These are phyloP conservation scores for Botryotinia narcissicola DNA, from an alignment of 2,329 filamentous ascomycete species.

Conservation along the genomic window DNA sequence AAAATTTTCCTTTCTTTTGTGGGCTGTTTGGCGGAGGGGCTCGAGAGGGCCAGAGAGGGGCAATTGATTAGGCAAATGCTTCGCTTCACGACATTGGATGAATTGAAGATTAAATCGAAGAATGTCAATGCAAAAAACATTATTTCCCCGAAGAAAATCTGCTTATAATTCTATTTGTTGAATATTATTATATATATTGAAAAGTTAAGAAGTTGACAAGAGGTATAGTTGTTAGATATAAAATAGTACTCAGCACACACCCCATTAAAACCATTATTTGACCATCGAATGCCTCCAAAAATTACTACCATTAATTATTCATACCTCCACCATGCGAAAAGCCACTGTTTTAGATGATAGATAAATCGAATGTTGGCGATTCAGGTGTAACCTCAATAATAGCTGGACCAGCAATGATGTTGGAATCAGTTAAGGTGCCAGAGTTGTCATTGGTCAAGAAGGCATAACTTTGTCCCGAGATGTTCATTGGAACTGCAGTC, in stretches of 20 bases:
- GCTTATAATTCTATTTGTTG: not conserved
- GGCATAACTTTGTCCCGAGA: constrained; percentile 43
- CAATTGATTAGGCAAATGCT: not conserved
- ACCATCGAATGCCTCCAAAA: not conserved
- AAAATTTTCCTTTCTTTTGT: not conserved
- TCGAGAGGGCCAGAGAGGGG: not conserved
- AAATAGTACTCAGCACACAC: not conserved
- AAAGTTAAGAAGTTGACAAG: not conserved
- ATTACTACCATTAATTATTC: no score
- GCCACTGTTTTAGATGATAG: constrained; percentile 20
- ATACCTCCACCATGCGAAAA: not conserved
- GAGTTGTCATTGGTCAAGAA: constrained; percentile 43
- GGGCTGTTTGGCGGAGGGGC: not conserved
- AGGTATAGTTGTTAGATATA: not conserved
- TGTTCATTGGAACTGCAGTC: constrained; percentile 36
- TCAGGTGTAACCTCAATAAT: constrained; percentile 39
- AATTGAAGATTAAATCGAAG: not conserved
- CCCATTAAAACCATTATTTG: not conserved
- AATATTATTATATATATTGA: not conserved
- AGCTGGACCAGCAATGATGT: constrained; percentile 41
- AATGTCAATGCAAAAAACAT: not conserved
- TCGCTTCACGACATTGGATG: not conserved
- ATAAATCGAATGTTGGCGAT: constrained; percentile 33
- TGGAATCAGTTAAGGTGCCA: constrained; percentile 40
- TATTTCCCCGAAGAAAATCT: not conserved